Percentiles rank a stretch among this genome's conserved stretches.
phyloP scores from a whole-genome alignment of 225 moss, liverwort and hornwort genomes.

The Climacium dendroides region DNA sequence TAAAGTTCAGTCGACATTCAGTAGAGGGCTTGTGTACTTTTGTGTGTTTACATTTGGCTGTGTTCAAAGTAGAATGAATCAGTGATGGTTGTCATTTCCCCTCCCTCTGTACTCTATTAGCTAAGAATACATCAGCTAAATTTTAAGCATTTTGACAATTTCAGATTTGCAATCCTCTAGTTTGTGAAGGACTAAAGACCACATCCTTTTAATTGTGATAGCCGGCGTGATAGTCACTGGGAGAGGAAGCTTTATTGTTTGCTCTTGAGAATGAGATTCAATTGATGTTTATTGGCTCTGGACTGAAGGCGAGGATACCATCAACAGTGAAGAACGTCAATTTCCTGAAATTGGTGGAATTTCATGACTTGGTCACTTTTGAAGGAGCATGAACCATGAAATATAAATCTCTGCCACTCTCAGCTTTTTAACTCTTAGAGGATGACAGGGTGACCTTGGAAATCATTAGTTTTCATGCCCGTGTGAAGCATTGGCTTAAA shows the following conservation, averaged over 20 bases:
- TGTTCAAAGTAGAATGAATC: not conserved
- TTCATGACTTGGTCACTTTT: not conserved
- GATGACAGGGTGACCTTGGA: too few species aligned
- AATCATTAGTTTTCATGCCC: too few species aligned
- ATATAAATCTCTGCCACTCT: not conserved
- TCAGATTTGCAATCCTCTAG: not conserved
- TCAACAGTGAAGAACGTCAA: not conserved
- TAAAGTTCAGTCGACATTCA: not conserved
- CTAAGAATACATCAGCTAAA: not conserved
- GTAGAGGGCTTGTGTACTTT: not conserved
- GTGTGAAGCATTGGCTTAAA: too few species aligned
- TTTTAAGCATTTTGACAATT: not conserved
- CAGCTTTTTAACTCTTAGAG: too few species aligned
- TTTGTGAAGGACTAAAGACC: not conserved
- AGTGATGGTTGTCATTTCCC: not conserved
- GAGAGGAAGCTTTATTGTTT: not conserved
- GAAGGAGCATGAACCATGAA: not conserved
- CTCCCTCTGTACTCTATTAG: not conserved
- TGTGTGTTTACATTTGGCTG: not conserved
- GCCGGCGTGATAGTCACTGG: not conserved
- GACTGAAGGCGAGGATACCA: not conserved
- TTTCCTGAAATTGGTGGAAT: not conserved
- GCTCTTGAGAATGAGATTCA: not conserved
- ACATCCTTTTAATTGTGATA: not conserved
- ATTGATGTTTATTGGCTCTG: not conserved